Evolutionary conservation across 495 filamentous ascomycete species (phyloP), one percentile per base, ranked within the genome.

Genomic region (Recurvomyces mirabilis): DNA sequence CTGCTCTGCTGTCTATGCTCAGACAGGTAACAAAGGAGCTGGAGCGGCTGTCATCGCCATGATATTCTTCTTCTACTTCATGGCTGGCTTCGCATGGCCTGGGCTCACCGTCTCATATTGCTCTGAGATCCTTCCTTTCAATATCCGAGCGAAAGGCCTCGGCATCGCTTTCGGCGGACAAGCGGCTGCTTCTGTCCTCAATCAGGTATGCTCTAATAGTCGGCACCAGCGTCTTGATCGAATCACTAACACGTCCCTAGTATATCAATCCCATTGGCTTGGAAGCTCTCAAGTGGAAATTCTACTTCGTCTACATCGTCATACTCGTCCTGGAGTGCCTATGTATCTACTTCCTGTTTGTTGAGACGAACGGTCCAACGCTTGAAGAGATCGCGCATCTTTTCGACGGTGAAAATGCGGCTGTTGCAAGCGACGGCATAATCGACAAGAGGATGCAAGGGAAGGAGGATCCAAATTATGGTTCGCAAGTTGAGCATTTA

Each of bases 141-240:
- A 73, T 34, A 66, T 83, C 45, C 73, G 79, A 14, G 77, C 78
- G 31, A 86, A 82, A 66, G 79, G 79, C 31, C 74, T 82, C 65
- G 77, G 81, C 5, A 35, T 53, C 13, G 38, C 30, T 4, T 49
- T 43, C 18, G 32, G 31, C 2, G 14, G 17, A n/a, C n/a, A 15
- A 10, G 29, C 46, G n/a, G 13, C 31, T 4, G 18, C 46, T 10
- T 49, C 46, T 28, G 46, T 49, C 5, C 26, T 43, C n/a, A 46
- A 46, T 19, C 43, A 46, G 32, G 43, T 46, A 46, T 12, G 65
- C 76, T 39, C 72, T 76, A 59, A 73, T 75, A 53, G 67, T 81
- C 39, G 74, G 69, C 21, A 70, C 79, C 33, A 72, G 81, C 53
- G 66, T 71, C 7, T 65, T 73, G n/a, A n/a, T n/a, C n/a, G n/a